Evolutionary conservation across 192 early-diverging fungal genomes (phyloP).

Genomic region (Linnemannia exigua): DNA sequence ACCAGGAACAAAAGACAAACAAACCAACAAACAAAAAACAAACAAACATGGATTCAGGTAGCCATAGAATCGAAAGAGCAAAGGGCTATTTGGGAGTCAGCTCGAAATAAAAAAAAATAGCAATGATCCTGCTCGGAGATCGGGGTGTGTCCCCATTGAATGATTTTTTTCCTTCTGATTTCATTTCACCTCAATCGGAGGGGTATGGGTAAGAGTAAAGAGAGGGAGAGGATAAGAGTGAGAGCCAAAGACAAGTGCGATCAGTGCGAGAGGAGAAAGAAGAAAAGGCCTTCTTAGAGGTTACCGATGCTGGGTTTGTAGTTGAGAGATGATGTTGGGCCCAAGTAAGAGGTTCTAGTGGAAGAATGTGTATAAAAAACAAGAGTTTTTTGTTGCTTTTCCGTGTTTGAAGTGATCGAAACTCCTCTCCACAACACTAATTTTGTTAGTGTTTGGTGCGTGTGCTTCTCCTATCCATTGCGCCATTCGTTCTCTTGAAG

Average conservation of each 20-base stretch:
- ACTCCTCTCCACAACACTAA: constrained; percentile 5
- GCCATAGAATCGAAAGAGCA: not conserved
- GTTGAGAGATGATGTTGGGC: not conserved
- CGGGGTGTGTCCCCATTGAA: not conserved
- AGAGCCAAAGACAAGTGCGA: not conserved
- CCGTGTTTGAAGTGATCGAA: not conserved
- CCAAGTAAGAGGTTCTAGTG: not conserved
- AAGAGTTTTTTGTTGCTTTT: not conserved
- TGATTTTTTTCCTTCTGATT: not conserved
- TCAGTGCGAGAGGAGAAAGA: not conserved
- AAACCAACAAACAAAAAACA: not conserved
- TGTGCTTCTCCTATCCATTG: not conserved
- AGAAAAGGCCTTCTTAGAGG: not conserved
- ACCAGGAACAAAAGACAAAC: not conserved
- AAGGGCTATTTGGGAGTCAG: not conserved
- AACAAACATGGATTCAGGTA: not conserved
- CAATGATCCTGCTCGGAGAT: not conserved
- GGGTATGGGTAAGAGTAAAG: not conserved
- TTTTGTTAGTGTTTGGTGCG: not conserved
- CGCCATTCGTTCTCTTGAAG: not conserved
- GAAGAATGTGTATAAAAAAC: not conserved
- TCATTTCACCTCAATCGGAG: no score
- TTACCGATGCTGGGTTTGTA: not conserved
- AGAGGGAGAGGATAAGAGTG: not conserved
- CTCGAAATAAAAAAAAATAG: not conserved